Evolutionary conservation across 805 yeast species (phyloP).

Genomic region (Starmerella tilneyi): DNA sequence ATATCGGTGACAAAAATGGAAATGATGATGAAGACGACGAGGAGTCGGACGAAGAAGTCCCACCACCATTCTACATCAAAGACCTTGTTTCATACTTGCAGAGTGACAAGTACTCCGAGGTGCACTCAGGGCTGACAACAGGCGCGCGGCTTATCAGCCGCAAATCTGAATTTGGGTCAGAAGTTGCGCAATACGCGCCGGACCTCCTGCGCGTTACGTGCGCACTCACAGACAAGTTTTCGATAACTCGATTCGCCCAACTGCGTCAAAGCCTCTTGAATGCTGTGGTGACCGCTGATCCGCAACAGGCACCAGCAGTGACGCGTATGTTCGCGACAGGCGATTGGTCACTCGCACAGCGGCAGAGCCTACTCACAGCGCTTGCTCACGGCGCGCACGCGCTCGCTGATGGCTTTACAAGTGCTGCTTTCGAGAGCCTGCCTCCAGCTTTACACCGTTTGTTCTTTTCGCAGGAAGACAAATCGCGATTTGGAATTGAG

Average conservation of each 20-base stretch:
- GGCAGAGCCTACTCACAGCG: conserved; percentile 58
- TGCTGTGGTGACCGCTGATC: conserved; percentile 49
- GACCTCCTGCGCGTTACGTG: conserved; percentile 44
- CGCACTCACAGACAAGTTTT: conserved; percentile 47
- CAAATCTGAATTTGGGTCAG: conserved; percentile 50
- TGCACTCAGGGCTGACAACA: conserved; percentile 40
- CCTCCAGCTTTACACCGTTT: conserved; percentile 41
- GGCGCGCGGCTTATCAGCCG: conserved; percentile 56
- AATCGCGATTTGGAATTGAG: conserved; percentile 3
- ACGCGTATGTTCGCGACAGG: conserved; percentile 47
- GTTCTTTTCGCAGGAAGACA: conserved; percentile 28
- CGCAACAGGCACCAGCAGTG: conserved; percentile 36
- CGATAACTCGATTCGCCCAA: conserved; percentile 52
- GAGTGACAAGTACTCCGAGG: conserved; percentile 39
- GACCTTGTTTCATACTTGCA: conserved; percentile 54
- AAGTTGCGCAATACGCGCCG: conserved; percentile 48
- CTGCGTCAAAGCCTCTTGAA: conserved; percentile 54
- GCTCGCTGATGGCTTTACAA: conserved; percentile 53
- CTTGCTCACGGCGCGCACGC: conserved; percentile 66
- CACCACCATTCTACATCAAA: conserved; percentile 58
- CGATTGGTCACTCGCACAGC: conserved; percentile 71
- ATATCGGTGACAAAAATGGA: conserved; percentile 15
- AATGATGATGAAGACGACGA: conserved; percentile 21
- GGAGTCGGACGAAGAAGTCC: conserved; percentile 28
- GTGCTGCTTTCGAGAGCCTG: conserved; percentile 36